Evolutionary conservation across 805 yeast species (phyloP), one percentile per base, ranked within the genome.

Genomic region (Candida maris): DNA sequence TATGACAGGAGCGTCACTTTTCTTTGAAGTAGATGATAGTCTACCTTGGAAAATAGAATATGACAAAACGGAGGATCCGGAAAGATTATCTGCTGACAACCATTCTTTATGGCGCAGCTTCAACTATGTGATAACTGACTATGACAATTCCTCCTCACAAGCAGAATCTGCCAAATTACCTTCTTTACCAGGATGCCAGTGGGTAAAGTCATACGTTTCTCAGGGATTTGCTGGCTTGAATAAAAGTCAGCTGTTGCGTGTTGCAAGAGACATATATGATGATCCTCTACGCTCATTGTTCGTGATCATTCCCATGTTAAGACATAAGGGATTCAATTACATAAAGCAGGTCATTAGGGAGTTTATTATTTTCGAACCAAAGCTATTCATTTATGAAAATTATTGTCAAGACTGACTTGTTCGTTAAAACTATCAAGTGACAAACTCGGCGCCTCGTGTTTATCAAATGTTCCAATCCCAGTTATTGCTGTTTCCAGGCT

Each of bases 1-100:
- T 51, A 87, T 86, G 93, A 78, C 91, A 1, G 97, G 97, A 6
- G 81, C 79, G 4, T 75, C 89, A 3, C 67, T 76, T 35, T 91
- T 91, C 62, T 81, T 81, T 0, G 81, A 88, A 52, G 46, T 83
- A 4, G 70, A 74, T 32, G 44, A 44, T 10, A 57, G 49, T 3
- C 10, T 25, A 12, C 7, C 7, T n/a, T 16, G 7, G 10, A 16
- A 54, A 26, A 54, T 72, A 28, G 44, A 40, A n/a, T 91, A 86
- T 53, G 96, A 91, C 58, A 87, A 82, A 53, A 75, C 93, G 0
- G 97, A 91, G 54, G 65, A 70, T 32, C 44, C 44, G 3, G 50
- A 45, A 0, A 57, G 45, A 3, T 56, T 84, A 30, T 35, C 38
- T 10, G 24, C 19, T 4, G 30, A 43, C 19, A 39, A 46, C 26